phyloP scores from a whole-genome alignment of 73 alveolate genomes.

The Tetrahymena elliotti region DNA sequence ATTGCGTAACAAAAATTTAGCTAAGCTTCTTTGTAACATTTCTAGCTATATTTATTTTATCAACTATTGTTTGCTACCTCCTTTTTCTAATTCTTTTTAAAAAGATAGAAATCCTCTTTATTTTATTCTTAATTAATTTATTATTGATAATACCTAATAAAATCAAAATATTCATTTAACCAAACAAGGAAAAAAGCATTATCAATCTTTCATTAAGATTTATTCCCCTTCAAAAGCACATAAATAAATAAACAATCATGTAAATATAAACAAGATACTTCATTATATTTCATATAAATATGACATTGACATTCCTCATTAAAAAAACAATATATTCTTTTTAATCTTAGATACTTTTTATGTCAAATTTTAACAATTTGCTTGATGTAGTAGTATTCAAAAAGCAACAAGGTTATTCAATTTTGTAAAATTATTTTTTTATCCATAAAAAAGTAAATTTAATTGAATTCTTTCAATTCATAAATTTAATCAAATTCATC shows the following conservation, averaged over 20 bases:
- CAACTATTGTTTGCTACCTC: neutral
- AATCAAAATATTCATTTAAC: neutral
- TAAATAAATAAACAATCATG: neutral
- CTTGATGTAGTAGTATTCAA: no score
- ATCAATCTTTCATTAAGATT: neutral
- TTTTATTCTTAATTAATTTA: neutral
- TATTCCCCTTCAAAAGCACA: neutral
- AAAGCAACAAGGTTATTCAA: neutral
- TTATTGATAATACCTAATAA: neutral
- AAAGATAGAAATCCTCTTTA: neutral
- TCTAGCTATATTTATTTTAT: neutral
- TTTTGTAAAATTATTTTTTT: no score
- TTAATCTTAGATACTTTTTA: no score
- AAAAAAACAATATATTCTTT: no score
- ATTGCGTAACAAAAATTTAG: neutral
- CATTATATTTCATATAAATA: no score
- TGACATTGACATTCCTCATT: no score
- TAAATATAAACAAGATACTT: neutral
- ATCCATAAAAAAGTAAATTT: no score
- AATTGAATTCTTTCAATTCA: no score
- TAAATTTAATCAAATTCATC: neutral
- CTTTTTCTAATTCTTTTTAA: neutral
- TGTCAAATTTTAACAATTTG: no score
- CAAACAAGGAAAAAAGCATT: neutral
- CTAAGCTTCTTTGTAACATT: neutral